Percentiles rank a stretch among this genome's conserved stretches.
phyloP scores from a whole-genome alignment of 495 filamentous ascomycete species.

The Staphylotrichum tortipilum region DNA sequence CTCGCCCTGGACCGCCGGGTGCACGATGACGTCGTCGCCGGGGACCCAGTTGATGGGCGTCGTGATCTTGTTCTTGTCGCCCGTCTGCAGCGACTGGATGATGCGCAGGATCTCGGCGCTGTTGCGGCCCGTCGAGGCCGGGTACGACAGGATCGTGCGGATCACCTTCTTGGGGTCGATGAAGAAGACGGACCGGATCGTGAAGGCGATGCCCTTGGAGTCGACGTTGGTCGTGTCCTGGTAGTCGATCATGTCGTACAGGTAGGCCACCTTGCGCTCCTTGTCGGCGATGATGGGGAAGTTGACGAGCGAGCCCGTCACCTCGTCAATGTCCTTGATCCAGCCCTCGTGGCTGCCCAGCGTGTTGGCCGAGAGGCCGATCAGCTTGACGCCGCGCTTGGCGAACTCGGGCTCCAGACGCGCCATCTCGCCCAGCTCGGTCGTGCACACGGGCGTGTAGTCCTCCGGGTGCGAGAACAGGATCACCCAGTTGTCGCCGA shows the following conservation, averaged over 20 bases:
- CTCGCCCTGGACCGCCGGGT: conserved; percentile 77
- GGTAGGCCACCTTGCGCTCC: conserved; percentile 80
- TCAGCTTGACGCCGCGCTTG: conserved; percentile 89
- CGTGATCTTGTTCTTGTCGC: conserved; percentile 91
- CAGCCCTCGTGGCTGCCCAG: conserved; percentile 57
- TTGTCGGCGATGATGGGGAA: conserved; percentile 99
- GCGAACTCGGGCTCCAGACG: conserved; percentile 96
- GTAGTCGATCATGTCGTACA: conserved; percentile 94
- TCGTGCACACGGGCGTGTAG: conserved; percentile 94
- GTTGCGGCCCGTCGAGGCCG: conserved; percentile 94
- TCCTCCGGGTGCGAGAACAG: conserved; percentile 97
- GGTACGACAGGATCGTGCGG: conserved; percentile 91
- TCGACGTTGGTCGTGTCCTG: conserved; percentile 76
- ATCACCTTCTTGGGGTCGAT: conserved; percentile 99
- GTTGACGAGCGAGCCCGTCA: conserved; percentile 65
- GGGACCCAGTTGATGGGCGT: conserved; percentile 90
- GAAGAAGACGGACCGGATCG: conserved; percentile 97
- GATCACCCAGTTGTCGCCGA: conserved; percentile 88
- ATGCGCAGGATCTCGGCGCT: conserved; percentile 92
- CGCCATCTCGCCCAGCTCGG: conserved; percentile 92
- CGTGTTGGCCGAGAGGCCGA: conserved; percentile 85
- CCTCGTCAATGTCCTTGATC: conserved; percentile 96
- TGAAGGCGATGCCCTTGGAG: conserved; percentile 93
- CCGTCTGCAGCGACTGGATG: conserved; percentile 92
- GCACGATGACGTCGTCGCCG: conserved; percentile 91